Conservation (phyloP, 1,284 basidiomycete genomes). For the Spongispora temasekensis region DNA sequence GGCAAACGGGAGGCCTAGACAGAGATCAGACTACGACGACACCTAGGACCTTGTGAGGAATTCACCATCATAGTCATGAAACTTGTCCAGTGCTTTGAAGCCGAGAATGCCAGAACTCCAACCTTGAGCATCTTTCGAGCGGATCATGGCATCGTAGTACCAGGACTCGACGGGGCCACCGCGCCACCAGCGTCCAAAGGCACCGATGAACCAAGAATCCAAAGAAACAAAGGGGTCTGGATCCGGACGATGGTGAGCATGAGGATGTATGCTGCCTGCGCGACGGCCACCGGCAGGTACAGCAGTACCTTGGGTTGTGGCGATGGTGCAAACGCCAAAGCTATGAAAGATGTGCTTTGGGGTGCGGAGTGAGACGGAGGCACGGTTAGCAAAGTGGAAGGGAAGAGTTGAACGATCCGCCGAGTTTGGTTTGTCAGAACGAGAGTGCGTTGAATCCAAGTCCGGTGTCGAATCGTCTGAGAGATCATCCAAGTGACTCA, state of each 20-base stretch:
- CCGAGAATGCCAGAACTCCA: conserved; percentile 73
- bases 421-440: conserved; percentile 18
- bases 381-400: conserved; percentile 90
- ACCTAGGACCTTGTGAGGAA: conserved; percentile 6
- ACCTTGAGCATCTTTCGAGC: conserved; percentile 69
- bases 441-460: conserved; percentile 37
- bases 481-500: conserved; percentile 81
- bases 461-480: conserved; percentile 47
- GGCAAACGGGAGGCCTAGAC: conserved; percentile 53
- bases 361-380: conserved; percentile 89
- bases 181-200: conserved; percentile 87
- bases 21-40: conserved; percentile 2
- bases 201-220: conserved; percentile 85
- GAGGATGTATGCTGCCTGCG: conserved; percentile 15
- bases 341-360: conserved; percentile 88
- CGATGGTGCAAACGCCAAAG: conserved; percentile 85
- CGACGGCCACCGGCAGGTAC: conserved; percentile 20
- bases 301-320: conserved; percentile 42
- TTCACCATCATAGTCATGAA: conserved; percentile 63
- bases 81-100: conserved; percentile 67
- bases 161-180: conserved; percentile 71
- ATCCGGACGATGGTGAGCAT: conserved; percentile 32
- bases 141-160: conserved; percentile 64
- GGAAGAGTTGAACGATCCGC: conserved; percentile 42
- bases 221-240: conserved; percentile 54